A percentile compares a stretch with the other conserved stretches of the same genome.
phyloP scores from a whole-genome alignment of 192 early-diverging fungal species.

The Coemansia biformis region DNA sequence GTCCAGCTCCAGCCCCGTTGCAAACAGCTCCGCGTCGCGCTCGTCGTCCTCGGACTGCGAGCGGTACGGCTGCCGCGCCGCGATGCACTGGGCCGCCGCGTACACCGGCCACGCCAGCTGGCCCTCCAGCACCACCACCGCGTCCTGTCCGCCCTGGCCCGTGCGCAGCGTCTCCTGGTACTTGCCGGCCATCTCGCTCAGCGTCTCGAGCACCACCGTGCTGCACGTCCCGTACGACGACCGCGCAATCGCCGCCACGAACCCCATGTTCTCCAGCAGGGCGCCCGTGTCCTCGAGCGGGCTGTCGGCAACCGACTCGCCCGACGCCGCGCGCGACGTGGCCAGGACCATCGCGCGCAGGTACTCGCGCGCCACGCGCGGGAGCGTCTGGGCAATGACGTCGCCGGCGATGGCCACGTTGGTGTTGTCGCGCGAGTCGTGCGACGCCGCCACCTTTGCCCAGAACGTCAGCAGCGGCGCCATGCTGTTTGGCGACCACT shows the following conservation, averaged over 20 bases:
- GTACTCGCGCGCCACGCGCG: conserved; percentile 49
- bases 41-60: conserved; percentile 74
- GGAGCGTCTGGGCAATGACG: conserved; percentile 30
- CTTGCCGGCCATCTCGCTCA: conserved; percentile 58
- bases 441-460: conserved; percentile 69
- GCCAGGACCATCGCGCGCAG: conserved; percentile 43
- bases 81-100: conserved; percentile 62
- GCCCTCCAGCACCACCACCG: conserved; percentile 50
- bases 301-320: conserved; percentile 25
- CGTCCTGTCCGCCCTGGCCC: conserved; percentile 32
- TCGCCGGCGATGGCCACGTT: conserved; percentile 29
- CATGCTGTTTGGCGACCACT: conserved; percentile 71
- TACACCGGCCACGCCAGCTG: conserved; percentile 81
- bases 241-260: conserved; percentile 63
- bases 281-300: conserved; percentile 52
- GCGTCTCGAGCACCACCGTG: conserved; percentile 46
- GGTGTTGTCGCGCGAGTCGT: conserved; percentile 35
- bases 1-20: conserved; percentile 64
- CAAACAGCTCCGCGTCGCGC: conserved; percentile 70
- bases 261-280: conserved; percentile 61
- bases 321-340: conserved; percentile 24
- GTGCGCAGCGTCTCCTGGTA: conserved; percentile 52
- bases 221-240: conserved; percentile 61
- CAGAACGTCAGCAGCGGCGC: conserved; percentile 78
- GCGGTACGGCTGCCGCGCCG: conserved; percentile 67